Percentiles rank a stretch among this genome's conserved stretches.
phyloP scores from a whole-genome alignment of 2,329 filamentous ascomycete genomes.

The Triangularia setosa region DNA sequence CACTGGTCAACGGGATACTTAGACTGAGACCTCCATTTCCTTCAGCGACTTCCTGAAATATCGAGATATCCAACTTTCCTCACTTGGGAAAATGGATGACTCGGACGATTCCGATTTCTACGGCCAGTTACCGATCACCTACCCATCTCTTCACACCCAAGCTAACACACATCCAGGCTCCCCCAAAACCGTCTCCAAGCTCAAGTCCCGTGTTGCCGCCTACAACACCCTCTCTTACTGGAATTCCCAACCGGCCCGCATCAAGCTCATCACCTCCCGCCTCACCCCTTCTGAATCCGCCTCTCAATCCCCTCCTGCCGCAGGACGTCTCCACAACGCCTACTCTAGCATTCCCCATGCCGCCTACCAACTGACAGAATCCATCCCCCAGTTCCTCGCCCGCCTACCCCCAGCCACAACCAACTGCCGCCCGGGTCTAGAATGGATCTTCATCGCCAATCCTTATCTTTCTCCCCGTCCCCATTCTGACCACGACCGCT shows the following conservation, averaged over 20 bases:
- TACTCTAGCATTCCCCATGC: slow-evolving; percentile 47
- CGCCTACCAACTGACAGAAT: slow-evolving; percentile 51
- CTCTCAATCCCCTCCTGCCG: neutral
- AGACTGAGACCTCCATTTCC: neutral
- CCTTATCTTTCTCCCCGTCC: slow-evolving; percentile 45
- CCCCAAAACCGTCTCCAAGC: slow-evolving; percentile 41
- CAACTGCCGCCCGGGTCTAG: slow-evolving; percentile 41
- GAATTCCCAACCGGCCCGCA: slow-evolving; percentile 26
- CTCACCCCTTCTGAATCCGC: neutral
- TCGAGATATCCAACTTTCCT: neutral
- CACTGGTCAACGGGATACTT: neutral
- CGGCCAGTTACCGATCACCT: slow-evolving; percentile 35
- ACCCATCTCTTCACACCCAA: neutral
- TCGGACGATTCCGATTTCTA: slow-evolving; percentile 56
- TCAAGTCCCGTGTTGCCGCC: slow-evolving; percentile 47
- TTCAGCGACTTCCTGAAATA: neutral
- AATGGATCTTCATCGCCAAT: slow-evolving; percentile 73
- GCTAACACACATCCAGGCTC: slow-evolving; percentile 45
- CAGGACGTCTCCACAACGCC: slow-evolving; percentile 50
- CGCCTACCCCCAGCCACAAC: slow-evolving; percentile 67
- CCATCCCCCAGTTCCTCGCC: slow-evolving; percentile 50
- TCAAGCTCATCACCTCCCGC: neutral
- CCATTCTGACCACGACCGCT: slow-evolving; percentile 35
- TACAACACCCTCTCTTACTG: slow-evolving; percentile 53
- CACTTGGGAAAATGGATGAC: slow-evolving; percentile 31